Base-by-base conservation (phyloP, 495 filamentous ascomycete species). In the Cairneyella variabilis region DNA sequence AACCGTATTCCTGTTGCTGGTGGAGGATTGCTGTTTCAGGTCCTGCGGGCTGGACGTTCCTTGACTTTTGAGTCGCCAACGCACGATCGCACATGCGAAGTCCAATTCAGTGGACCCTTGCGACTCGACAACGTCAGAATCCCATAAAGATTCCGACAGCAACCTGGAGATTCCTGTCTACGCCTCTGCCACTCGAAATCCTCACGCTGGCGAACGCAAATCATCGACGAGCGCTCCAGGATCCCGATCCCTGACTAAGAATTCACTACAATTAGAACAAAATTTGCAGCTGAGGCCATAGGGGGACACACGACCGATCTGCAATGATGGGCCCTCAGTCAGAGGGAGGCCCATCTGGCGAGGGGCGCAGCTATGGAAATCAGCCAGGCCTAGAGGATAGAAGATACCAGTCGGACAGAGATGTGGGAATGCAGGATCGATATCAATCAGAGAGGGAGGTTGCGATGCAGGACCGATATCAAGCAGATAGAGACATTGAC, bases 341-440 rank as follows among this genome's bases (percentile, higher is more conserved):
- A 25, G 62, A 64, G 56, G 62, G 62, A 54, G 56, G 51, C 42
- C 59, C 59, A 53, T 62, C 59, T 53, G 59, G 56, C n/a, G 59
- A 59, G 46, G 61, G 58, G 18, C 42, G 55, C 27, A 51, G 49
- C 43, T 60, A 51, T 49, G 54, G 50, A 0, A 38, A 30, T 14
- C 61, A 54, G 17, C 1, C 30, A 53, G 37, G 34, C 16, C 20
- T 10, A 25, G 54, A 56, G 3, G 57, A 64, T 47, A 38, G 54
- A 40, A 34, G 51, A 32, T 64, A 64, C 42, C 47, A 56, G 41
- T 26, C 41, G 21, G 58, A 60, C n/a, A 46, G 58, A 51, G 58
- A 64, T 20, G 14, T 55, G 14, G 25, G 14, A 5, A 47, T 47
- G 44, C 44, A 30, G 44, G 44, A 47, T 22, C 39, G 48, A 37